Base-by-base conservation (phyloP, 2,329 filamentous ascomycete species). In the Allantophomopsis lycopodina region DNA sequence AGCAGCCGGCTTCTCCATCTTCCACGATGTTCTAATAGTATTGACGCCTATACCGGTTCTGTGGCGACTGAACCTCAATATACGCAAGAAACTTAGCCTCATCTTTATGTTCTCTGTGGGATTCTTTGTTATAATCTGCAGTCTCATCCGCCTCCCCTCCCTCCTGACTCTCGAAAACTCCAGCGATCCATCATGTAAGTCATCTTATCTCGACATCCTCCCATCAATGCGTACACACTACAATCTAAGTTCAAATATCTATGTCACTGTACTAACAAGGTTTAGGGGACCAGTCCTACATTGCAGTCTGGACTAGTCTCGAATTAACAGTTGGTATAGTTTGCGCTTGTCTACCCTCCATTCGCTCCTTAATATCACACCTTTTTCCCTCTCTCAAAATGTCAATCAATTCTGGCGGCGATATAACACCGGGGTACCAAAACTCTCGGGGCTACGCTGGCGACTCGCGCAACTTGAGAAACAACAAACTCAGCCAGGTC, bases 291-390 rank as follows among this genome's bases (percentile, higher is more conserved):
- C 70, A 71, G 1, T 71, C 73, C 5, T 58, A 75, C n/a, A 74
- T 71, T 2, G 79, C 77, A 55, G 76, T 80, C 71, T 81, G 76
- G 76, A 75, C 69, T 12, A 71, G 67, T 5, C 64, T 81, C 40
- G 76, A 80, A 50, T 72, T 79, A 53, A 75, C 77, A 42, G 60
- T 77, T 2, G 76, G 75, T 5, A 73, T 80, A 41, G 73, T 79
- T 51, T 77, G 72, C 48, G 76, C 69, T 35, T 80, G 73, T 42
- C 75, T 80, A 1, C 76, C 76, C 20, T 73, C 70, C 18, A 55
- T 80, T 43, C 81, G 80, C 53, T 75, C 77, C 1, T 55, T 81
- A 8, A 68, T 50, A 4, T 28, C 23, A 8, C 23, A 28, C 8
- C 23, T 28, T 10, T 35, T 14, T 21, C 23, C 23, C 23, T 28